Base-by-base conservation (phyloP, 2,329 filamentous ascomycete genomes). In the Fusarium gaditjirri region DNA sequence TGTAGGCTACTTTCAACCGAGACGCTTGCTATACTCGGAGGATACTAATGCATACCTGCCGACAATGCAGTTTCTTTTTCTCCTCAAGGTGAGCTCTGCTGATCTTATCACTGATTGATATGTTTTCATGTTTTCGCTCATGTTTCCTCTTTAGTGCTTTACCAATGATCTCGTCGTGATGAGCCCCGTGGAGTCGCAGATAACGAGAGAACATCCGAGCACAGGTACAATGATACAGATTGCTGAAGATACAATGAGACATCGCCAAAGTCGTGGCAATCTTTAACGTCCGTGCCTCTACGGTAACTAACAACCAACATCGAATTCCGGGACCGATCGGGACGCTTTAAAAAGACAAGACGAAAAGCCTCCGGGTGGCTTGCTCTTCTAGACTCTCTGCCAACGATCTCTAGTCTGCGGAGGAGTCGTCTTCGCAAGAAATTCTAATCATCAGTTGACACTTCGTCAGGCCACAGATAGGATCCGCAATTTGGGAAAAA, bases 321-420 rank as follows among this genome's bases (percentile, higher is more conserved):
- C 27, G 39, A 44, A 67, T 72, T 65, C 69, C 69, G 61, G 69
- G 52, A 67, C 65, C 31, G 65, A 46, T 65, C 69, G 69, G 62
- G 42, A 47, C 42, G 21, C 8, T 17, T 9, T 6, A 9, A 36
- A 25, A 36, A 61, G 36, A 56, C 55, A 41, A 36, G 59, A 73
- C 66, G 71, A 73, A 53, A 71, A 71, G 65, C 29, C 44, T 35
- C 72, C 65, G 71, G 65, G 35, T 44, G 49, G 43, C 33, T 39
- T 44, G 8, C 10, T 16, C 35, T 39, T 43, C 43, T 36, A 33
- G 41, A 31, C 42, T 58, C 54, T 33, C 17, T n/a, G 8, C 44
- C 27, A 46, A 21, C 33, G 11, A 23, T 17, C 36, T 33, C 33
- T 46, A 27, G 39, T 27, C 33, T 10, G 33, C 41, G 39, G 33